Conservation (phyloP, 805 yeast species). For the Candida silvatica region DNA sequence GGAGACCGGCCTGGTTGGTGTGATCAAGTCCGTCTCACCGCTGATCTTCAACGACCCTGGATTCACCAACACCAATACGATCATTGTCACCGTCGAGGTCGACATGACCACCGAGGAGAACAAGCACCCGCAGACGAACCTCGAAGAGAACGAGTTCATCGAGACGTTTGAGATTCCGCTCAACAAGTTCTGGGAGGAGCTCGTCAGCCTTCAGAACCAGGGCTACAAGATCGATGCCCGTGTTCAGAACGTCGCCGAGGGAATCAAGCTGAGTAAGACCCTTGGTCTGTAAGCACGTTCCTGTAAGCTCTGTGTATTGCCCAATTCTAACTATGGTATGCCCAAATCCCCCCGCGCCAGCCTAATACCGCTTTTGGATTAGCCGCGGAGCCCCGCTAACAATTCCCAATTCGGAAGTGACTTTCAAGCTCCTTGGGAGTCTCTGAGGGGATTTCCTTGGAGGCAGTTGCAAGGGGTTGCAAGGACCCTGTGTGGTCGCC, state of each 20-base stretch:
- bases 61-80: slow-evolving; percentile 81
- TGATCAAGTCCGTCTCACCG: slow-evolving; percentile 15
- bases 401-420: no score
- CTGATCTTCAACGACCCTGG: slow-evolving; percentile 43
- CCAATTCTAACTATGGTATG: no score
- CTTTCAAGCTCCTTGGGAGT: no score
- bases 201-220: slow-evolving; percentile 43
- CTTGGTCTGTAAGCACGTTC: slow-evolving; percentile 1
- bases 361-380: no score
- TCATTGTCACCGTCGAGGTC: slow-evolving; percentile 68
- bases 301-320: no score
- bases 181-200: slow-evolving; percentile 41
- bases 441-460: no score
- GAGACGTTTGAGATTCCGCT: slow-evolving; percentile 78
- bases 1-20: slow-evolving; percentile 89
- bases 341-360: no score
- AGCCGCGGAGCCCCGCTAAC: no score
- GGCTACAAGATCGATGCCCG: slow-evolving; percentile 84
- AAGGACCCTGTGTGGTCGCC: no score
- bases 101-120: slow-evolving; percentile 65
- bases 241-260: slow-evolving; percentile 79
- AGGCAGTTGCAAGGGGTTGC: no score
- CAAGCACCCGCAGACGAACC: slow-evolving; percentile 55
- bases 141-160: slow-evolving; percentile 90
- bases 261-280: slow-evolving; percentile 22